phyloP scores from a whole-genome alignment of 768 basidiomycete species.

The Gloeopeniophorella convolvens region DNA sequence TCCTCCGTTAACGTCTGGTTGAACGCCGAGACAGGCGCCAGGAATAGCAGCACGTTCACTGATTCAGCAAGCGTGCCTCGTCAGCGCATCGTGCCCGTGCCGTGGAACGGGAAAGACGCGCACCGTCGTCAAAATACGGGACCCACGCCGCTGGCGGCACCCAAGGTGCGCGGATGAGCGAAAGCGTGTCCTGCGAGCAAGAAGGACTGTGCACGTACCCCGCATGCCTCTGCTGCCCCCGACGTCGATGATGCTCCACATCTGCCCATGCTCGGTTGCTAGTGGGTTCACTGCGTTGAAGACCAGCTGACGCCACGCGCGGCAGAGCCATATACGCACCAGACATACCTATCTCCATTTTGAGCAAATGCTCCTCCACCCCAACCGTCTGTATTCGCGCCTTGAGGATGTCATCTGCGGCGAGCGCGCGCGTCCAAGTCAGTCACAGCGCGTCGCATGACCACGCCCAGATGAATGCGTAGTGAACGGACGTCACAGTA shows the following conservation, averaged over 20 bases:
- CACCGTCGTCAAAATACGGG: conserved; percentile 64
- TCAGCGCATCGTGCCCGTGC: background rate
- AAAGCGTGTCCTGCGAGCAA: background rate
- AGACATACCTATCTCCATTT: conserved; percentile 37
- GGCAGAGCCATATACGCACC: conserved; percentile 10
- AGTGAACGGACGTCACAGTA: too few species aligned
- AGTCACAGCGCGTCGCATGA: too few species aligned
- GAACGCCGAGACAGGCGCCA: conserved; percentile 60
- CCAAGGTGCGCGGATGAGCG: too few species aligned
- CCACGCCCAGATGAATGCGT: too few species aligned
- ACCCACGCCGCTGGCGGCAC: conserved; percentile 59
- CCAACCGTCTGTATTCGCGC: conserved; percentile 59
- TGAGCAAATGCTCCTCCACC: conserved; percentile 55
- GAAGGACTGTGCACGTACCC: conserved; percentile 30
- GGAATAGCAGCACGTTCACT: conserved; percentile 62
- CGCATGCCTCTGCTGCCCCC: conserved; percentile 53
- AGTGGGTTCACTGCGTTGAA: background rate
- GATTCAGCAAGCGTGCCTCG: conserved; percentile 4
- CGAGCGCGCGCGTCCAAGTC: too few species aligned
- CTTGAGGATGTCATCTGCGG: conserved; percentile 53
- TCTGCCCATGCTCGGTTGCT: conserved; percentile 29
- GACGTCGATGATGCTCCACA: conserved; percentile 65
- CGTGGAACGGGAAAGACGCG: conserved; percentile 7
- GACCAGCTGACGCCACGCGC: background rate
- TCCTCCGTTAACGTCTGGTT: conserved; percentile 60